A percentile compares a stretch with the other conserved stretches of the same genome.
Conservation (phyloP, 208 protist genomes). For the Trichomonas vaginalis region DNA sequence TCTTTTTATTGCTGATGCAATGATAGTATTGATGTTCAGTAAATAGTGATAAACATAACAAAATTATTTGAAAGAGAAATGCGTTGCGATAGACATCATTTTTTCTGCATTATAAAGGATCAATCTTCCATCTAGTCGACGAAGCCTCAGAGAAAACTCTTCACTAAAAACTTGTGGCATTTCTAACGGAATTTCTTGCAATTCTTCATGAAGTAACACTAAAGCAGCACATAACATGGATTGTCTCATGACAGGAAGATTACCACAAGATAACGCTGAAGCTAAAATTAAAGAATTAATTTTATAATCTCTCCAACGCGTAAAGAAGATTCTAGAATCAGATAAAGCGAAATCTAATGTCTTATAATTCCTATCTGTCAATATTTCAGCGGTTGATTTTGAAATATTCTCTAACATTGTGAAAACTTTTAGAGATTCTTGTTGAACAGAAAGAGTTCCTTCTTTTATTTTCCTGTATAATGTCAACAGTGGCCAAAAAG, state of each 20-base stretch:
- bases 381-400: neutral
- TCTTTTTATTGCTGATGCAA: no score
- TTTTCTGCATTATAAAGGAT: neutral
- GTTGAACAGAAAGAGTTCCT: neutral
- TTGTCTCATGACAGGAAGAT: neutral
- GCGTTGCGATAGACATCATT: neutral
- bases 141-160: neutral
- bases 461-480: neutral
- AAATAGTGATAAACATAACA: no score
- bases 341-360: neutral
- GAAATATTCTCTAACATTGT: neutral
- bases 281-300: neutral
- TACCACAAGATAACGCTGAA: neutral
- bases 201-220: neutral
- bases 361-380: neutral
- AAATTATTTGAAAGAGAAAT: neutral
- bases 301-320: neutral
- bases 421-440: neutral
- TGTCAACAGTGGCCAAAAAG: neutral
- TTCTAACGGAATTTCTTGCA: neutral
- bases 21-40: no score
- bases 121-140: neutral
- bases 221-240: neutral
- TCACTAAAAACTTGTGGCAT: neutral
- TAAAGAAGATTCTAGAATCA: neutral